Conservation (phyloP, 202 grass and related monocot genomes). For the Panicum virgatum region DNA sequence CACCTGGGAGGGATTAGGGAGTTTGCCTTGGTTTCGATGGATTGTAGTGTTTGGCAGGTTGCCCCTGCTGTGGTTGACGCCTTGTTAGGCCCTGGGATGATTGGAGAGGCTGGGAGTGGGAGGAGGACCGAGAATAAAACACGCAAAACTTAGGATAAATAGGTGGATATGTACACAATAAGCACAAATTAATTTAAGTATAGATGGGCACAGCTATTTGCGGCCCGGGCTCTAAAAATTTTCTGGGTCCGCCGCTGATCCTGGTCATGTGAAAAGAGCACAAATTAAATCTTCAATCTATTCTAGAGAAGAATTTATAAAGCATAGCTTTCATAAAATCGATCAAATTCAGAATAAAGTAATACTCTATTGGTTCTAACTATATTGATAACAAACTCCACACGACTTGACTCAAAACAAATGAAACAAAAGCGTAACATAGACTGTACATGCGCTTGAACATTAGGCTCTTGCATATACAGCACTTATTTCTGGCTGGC, state of each 20-base stretch:
- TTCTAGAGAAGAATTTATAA: not conserved
- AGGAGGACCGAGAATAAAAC: not conserved
- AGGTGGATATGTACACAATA: too few species aligned
- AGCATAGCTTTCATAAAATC: not conserved
- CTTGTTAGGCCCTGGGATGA: not conserved
- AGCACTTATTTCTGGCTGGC: too few species aligned
- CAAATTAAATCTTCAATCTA: not conserved
- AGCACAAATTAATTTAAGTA: too few species aligned
- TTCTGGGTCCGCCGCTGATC: too few species aligned
- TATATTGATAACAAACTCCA: not conserved
- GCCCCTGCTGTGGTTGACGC: not conserved
- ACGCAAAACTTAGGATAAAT: too few species aligned
- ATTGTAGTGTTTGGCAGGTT: conserved; percentile 1
- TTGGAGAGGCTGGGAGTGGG: not conserved
- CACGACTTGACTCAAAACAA: not conserved
- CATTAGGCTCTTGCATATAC: too few species aligned
- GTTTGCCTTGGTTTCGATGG: conserved; percentile 3
- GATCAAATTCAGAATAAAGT: not conserved
- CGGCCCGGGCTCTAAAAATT: too few species aligned
- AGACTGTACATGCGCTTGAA: too few species aligned
- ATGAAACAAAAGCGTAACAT: not conserved
- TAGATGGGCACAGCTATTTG: too few species aligned
- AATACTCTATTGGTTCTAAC: not conserved
- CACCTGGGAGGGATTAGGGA: conserved; percentile 5
- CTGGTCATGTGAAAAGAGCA: too few species aligned